phyloP scores from a whole-genome alignment of 345 rosid genomes.

The Linum trigynum region DNA sequence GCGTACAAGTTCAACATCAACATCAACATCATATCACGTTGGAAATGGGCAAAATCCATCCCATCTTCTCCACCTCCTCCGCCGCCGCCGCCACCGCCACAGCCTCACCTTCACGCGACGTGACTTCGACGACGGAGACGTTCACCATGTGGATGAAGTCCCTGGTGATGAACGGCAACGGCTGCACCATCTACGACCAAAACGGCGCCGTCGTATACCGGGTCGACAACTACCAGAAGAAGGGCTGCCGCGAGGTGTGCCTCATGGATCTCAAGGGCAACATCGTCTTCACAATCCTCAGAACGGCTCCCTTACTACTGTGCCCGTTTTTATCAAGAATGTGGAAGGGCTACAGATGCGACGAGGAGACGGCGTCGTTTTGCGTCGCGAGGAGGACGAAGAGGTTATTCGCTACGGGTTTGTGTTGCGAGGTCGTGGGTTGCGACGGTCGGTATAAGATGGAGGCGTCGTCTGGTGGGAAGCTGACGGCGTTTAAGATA shows the following conservation, averaged over 20 bases:
- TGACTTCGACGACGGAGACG: slow-evolving; percentile 31
- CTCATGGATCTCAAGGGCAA: slow-evolving; percentile 56
- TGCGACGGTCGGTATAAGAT: not conserved
- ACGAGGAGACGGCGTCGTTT: not conserved
- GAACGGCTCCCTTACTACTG: slow-evolving; percentile 16
- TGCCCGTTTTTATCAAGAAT: slow-evolving; percentile 15
- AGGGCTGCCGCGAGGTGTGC: slow-evolving; percentile 35
- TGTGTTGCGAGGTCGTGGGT: not conserved
- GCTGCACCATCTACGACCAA: slow-evolving; percentile 51
- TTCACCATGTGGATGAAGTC: slow-evolving; percentile 75
- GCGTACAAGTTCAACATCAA: too few species aligned
- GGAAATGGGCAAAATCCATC: slow-evolving; percentile 41
- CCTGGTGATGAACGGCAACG: slow-evolving; percentile 45
- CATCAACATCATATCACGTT: too few species aligned
- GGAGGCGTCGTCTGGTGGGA: not conserved
- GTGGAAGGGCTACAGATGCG: not conserved
- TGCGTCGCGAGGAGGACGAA: slow-evolving; percentile 16
- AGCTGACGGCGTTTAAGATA: not conserved
- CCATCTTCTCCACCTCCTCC: slow-evolving; percentile 17
- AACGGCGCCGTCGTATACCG: slow-evolving; percentile 45
- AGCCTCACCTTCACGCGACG: slow-evolving; percentile 16
- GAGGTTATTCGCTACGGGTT: slow-evolving; percentile 1
- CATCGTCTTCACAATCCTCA: slow-evolving; percentile 44
- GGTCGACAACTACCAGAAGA: slow-evolving; percentile 49
- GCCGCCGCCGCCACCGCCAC: slow-evolving; percentile 1